Evolutionary conservation across 2,329 filamentous ascomycete genomes (phyloP).

Genomic region (Cordyceps cateniannulata): DNA sequence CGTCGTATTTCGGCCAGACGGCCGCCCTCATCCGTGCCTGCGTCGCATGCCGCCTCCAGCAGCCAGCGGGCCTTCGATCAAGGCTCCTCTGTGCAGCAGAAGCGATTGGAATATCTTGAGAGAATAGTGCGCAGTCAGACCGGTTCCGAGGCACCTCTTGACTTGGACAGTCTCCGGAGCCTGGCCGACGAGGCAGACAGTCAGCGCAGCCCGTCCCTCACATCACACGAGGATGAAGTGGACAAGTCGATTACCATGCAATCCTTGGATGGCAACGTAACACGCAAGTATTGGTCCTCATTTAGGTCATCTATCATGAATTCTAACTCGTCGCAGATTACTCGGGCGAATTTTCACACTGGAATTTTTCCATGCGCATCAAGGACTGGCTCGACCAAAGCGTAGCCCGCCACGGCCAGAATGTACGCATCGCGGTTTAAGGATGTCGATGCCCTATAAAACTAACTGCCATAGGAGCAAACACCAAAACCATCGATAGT

Average conservation of each 20-base stretch:
- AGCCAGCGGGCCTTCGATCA: background rate
- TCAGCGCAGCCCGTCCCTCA: constrained; percentile 12
- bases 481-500: background rate
- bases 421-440: constrained; percentile 17
- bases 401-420: constrained; percentile 22
- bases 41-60: background rate
- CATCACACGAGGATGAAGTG: constrained; percentile 16
- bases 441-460: background rate
- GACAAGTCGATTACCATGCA: constrained; percentile 30
- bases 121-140: constrained; percentile 11
- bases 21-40: background rate
- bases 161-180: constrained; percentile 26
- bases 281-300: constrained; percentile 25
- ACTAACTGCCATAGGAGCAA: constrained; percentile 26
- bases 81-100: constrained; percentile 2
- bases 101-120: constrained; percentile 12
- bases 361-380: constrained; percentile 46
- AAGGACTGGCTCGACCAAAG: constrained; percentile 43
- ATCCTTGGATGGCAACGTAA: constrained; percentile 34
- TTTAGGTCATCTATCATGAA: background rate
- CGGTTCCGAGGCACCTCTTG: constrained; percentile 9
- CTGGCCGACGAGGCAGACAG: constrained; percentile 29
- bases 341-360: constrained; percentile 46
- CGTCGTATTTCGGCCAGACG: background rate
- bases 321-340: constrained; percentile 31